phyloP scores from a whole-genome alignment of 805 yeast genomes.

The Ogataea naganishii region DNA sequence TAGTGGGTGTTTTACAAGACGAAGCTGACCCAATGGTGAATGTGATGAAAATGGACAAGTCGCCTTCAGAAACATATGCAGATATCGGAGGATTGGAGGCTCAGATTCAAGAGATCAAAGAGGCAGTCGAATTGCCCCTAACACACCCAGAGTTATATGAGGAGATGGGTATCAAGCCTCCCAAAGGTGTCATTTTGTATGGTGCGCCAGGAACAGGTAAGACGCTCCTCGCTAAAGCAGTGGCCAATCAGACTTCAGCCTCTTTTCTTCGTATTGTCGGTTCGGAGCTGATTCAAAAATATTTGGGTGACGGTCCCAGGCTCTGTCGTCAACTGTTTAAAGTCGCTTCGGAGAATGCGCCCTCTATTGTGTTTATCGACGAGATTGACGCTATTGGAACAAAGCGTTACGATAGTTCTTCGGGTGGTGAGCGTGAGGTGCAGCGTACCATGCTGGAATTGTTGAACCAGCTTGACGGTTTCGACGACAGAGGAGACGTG shows the following conservation, averaged over 20 bases:
- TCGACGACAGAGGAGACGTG: conserved; percentile 94
- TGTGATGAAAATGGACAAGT: conserved; percentile 95
- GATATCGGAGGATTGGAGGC: conserved; percentile 95
- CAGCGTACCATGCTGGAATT: conserved; percentile 97
- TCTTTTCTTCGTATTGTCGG: conserved; percentile 95
- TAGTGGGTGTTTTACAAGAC: conserved; percentile 97
- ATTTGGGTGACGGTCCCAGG: conserved; percentile 96
- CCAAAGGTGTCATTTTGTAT: conserved; percentile 93
- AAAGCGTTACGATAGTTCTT: conserved; percentile 85
- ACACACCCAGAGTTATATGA: conserved; percentile 96
- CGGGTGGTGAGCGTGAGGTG: conserved; percentile 96
- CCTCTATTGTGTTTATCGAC: conserved; percentile 96
- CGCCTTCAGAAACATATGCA: conserved; percentile 93
- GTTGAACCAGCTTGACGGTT: conserved; percentile 92
- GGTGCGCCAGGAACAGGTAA: conserved; percentile 99
- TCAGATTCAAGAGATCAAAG: conserved; percentile 97
- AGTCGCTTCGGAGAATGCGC: conserved; percentile 95
- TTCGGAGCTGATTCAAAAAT: conserved; percentile 92
- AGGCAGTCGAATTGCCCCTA: conserved; percentile 89
- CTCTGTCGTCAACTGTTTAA: conserved; percentile 90
- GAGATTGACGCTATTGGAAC: conserved; percentile 99
- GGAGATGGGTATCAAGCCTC: conserved; percentile 98
- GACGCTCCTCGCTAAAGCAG: conserved; percentile 92
- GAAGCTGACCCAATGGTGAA: conserved; percentile 97
- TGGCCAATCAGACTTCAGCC: conserved; percentile 95